These are phyloP conservation scores for Ganoderma lingzhi DNA, from an alignment of 1,284 basidiomycete species.

Conservation along the genomic window DNA sequence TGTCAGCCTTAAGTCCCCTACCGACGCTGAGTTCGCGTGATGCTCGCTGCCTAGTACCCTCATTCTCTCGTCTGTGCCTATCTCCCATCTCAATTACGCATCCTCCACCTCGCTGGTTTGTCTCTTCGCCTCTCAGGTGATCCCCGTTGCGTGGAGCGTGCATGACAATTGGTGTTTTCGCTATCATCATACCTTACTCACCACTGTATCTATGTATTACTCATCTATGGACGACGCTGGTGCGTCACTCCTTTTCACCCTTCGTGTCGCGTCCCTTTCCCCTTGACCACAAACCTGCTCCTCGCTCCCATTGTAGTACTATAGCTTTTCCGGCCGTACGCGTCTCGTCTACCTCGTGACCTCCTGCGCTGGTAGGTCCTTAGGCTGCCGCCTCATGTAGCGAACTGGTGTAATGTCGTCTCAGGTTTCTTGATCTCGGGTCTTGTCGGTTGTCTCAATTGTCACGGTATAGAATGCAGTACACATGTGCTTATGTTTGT, in stretches of 20 bases:
- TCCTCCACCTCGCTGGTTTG: background rate
- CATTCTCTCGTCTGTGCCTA: background rate
- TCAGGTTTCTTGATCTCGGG: background rate
- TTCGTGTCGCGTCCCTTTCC: background rate
- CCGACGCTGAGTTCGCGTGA: slow-evolving; percentile 4
- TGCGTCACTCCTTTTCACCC: background rate
- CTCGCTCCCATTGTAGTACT: background rate
- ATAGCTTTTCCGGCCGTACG: background rate
- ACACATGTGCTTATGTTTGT: background rate
- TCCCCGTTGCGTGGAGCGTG: background rate
- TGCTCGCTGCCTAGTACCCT: background rate
- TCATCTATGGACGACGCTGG: slow-evolving; percentile 5
- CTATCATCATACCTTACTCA: background rate
- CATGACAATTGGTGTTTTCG: background rate
- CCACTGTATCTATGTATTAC: background rate
- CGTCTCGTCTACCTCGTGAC: background rate
- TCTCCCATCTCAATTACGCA: background rate
- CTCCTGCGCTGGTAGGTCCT: background rate
- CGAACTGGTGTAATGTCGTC: background rate
- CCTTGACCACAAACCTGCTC: background rate
- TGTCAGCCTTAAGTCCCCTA: slow-evolving; percentile 6
- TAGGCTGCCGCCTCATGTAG: background rate
- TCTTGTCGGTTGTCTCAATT: background rate
- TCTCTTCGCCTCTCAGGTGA: background rate
- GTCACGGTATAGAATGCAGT: background rate